phyloP scores from a whole-genome alignment of 2,329 filamentous ascomycete species.

The Xylaria sp. region DNA sequence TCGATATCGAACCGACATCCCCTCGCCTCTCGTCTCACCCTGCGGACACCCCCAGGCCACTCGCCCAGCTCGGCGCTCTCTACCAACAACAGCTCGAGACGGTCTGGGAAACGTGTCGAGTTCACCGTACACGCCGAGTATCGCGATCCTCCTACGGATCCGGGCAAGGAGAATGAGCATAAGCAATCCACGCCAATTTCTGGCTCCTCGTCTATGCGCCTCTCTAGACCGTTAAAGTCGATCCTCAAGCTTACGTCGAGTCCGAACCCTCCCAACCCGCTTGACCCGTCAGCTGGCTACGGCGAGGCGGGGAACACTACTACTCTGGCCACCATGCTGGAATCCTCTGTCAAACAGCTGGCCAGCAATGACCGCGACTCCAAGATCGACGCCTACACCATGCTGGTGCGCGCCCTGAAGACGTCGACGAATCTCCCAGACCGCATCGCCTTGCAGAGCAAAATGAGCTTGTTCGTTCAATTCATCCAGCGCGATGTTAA shows the following conservation, averaged over 20 bases:
- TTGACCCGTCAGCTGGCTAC: slow-evolving; percentile 57
- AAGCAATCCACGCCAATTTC: slow-evolving; percentile 56
- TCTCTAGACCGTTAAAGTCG: slow-evolving; percentile 64
- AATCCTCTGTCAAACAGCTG: slow-evolving; percentile 84
- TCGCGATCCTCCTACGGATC: slow-evolving; percentile 63
- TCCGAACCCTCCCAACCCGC: slow-evolving; percentile 56
- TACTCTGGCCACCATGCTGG: slow-evolving; percentile 81
- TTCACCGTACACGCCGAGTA: slow-evolving; percentile 69
- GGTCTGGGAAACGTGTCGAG: slow-evolving; percentile 65
- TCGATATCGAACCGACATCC: slow-evolving; percentile 52
- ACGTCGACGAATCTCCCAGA: slow-evolving; percentile 86
- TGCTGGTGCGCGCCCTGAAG: slow-evolving; percentile 79
- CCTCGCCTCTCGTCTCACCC: slow-evolving; percentile 54
- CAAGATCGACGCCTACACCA: slow-evolving; percentile 86
- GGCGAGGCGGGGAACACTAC: slow-evolving; percentile 54
- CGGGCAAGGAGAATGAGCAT: slow-evolving; percentile 52
- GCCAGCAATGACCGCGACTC: slow-evolving; percentile 77
- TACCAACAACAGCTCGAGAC: slow-evolving; percentile 57
- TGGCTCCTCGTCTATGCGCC: slow-evolving; percentile 53
- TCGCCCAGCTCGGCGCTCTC: slow-evolving; percentile 58
- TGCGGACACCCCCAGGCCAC: slow-evolving; percentile 66
- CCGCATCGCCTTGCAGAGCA: slow-evolving; percentile 75
- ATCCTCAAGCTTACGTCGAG: slow-evolving; percentile 80
- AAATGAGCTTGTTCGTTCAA: slow-evolving; percentile 80
- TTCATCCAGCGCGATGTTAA: slow-evolving; percentile 87